These are phyloP conservation scores for Isoetes taiwanensis DNA, from an alignment of 75 land plant species.

Conservation along the genomic window DNA sequence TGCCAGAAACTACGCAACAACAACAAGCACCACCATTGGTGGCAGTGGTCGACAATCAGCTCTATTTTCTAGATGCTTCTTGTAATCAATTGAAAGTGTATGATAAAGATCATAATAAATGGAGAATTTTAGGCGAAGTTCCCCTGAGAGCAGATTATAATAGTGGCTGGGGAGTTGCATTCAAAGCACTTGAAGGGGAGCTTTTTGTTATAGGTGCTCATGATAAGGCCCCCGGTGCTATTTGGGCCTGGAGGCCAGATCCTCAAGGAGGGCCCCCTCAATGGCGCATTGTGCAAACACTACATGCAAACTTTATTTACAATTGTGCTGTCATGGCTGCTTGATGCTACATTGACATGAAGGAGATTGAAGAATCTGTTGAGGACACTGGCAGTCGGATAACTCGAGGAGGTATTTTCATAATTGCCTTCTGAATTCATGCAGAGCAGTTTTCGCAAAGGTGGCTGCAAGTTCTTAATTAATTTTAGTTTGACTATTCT, in stretches of 20 bases:
- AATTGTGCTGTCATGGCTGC: no score
- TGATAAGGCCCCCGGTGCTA: constrained; percentile 13
- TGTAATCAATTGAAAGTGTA: constrained; percentile 41
- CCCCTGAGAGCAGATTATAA: constrained; percentile 41
- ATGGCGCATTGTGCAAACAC: constrained; percentile 20
- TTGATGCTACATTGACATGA: no score
- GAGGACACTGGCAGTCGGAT: no score
- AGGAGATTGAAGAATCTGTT: no score
- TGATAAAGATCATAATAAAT: constrained; percentile 30
- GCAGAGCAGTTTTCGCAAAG: no score
- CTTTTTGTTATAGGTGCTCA: constrained; percentile 34
- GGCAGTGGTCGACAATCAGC: constrained; percentile 52
- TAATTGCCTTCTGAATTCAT: no score
- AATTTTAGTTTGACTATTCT: no score
- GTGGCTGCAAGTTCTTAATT: no score
- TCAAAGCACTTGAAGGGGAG: constrained; percentile 35
- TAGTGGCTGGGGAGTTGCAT: constrained; percentile 59
- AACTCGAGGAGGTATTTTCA: no score
- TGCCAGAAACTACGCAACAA: no score
- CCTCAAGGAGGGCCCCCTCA: background rate
- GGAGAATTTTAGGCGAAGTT: constrained; percentile 31
- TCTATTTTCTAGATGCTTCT: constrained; percentile 49
- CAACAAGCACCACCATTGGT: constrained; percentile 45
- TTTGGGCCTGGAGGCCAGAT: constrained; percentile 21
- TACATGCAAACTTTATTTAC: no score